phyloP scores from a whole-genome alignment of 2,329 filamentous ascomycete genomes.

The Thermoascus crustaceus region DNA sequence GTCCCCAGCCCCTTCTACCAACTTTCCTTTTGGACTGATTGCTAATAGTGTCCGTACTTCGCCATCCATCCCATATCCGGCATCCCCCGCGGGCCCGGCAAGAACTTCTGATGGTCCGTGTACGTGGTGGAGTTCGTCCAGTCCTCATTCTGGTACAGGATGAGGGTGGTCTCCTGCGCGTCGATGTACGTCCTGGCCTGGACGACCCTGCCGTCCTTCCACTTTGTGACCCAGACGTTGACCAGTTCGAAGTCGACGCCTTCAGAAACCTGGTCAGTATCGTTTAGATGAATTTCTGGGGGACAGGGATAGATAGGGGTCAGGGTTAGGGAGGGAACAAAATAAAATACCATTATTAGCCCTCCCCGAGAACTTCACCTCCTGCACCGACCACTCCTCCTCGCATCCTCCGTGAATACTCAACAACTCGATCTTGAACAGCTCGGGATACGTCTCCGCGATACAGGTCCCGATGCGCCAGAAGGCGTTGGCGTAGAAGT shows the following conservation, averaged over 20 bases:
- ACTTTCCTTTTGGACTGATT: no score
- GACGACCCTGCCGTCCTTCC: slow-evolving; percentile 24
- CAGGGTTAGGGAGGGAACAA: not conserved
- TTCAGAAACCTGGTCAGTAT: no score
- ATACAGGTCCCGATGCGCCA: slow-evolving; percentile 21
- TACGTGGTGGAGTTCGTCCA: slow-evolving; percentile 25
- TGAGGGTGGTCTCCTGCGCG: slow-evolving; percentile 10
- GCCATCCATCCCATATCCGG: slow-evolving; percentile 13
- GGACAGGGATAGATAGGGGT: not conserved
- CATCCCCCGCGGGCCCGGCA: slow-evolving; percentile 26
- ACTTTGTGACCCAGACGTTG: slow-evolving; percentile 28
- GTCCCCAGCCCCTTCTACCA: no score
- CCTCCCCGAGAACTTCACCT: slow-evolving; percentile 22
- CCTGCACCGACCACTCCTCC: slow-evolving; percentile 24
- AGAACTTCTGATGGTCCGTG: slow-evolving; percentile 22
- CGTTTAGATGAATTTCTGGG: no score
- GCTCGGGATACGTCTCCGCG: slow-evolving; percentile 18
- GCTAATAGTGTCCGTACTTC: not conserved
- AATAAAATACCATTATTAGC: slow-evolving; percentile 28
- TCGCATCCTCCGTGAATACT: slow-evolving; percentile 27
- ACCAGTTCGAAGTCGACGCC: slow-evolving; percentile 23
- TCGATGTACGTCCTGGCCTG: slow-evolving; percentile 28
- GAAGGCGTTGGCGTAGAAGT: slow-evolving; percentile 27
- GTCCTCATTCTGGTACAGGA: slow-evolving; percentile 25
- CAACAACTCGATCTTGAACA: slow-evolving; percentile 22